These are phyloP conservation scores for Starmerella powellii DNA, from an alignment of 805 yeast species.

Conservation along the genomic window DNA sequence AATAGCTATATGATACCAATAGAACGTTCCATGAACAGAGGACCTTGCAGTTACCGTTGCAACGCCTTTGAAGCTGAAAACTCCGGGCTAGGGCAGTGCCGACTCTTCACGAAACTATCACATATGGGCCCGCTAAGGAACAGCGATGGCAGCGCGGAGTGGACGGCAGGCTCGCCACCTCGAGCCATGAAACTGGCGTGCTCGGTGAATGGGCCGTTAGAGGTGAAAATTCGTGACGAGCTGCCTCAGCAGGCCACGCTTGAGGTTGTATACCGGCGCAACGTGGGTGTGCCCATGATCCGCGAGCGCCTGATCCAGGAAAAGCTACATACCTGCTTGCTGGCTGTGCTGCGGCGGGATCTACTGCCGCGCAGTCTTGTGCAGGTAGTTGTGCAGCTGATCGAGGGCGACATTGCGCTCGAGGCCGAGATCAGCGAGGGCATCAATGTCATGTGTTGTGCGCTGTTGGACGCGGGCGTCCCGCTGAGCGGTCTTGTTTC, in stretches of 20 bases:
- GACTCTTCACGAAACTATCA: background rate
- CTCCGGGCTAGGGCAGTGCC: too few relatives aligned
- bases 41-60: too few relatives aligned
- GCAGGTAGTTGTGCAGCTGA: constrained; percentile 54
- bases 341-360: constrained; percentile 46
- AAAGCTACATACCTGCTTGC: constrained; percentile 48
- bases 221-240: constrained; percentile 72
- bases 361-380: constrained; percentile 69
- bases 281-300: constrained; percentile 56
- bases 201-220: constrained; percentile 86
- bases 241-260: constrained; percentile 64
- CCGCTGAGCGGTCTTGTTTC: constrained; percentile 53
- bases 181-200: constrained; percentile 32
- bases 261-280: constrained; percentile 70
- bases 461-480: constrained; percentile 70
- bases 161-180: constrained; percentile 32
- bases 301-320: constrained; percentile 70
- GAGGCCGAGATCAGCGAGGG: constrained; percentile 52
- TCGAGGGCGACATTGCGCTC: constrained; percentile 34
- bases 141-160: constrained; percentile 72
- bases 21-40: too few relatives aligned
- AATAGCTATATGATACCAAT: too few relatives aligned
- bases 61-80: too few relatives aligned
- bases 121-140: constrained; percentile 32
- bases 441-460: constrained; percentile 60